phyloP scores from a whole-genome alignment of 495 filamentous ascomycete genomes.

The Hapsidospora chrysogenum region DNA sequence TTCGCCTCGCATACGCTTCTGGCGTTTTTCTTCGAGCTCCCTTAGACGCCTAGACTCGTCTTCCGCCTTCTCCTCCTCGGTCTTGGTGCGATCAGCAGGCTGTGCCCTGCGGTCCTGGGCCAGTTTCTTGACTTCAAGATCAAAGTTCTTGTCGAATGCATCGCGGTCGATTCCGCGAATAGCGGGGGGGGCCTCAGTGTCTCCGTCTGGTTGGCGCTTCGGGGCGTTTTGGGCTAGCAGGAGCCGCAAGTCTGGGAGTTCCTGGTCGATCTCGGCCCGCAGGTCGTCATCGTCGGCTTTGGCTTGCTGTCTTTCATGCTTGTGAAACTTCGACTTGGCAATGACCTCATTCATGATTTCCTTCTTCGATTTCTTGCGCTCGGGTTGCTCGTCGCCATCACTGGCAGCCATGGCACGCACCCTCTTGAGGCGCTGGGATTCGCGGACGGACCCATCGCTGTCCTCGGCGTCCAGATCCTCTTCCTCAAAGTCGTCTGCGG shows the following conservation, averaged over 20 bases:
- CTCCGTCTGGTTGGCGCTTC: slow-evolving; percentile 9
- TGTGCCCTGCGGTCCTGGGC: slow-evolving; percentile 65
- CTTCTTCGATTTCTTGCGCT: slow-evolving; percentile 78
- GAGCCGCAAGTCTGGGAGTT: slow-evolving; percentile 60
- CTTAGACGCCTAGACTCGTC: slow-evolving; percentile 60
- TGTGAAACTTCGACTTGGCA: slow-evolving; percentile 89
- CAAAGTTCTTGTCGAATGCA: slow-evolving; percentile 65
- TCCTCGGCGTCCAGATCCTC: slow-evolving; percentile 43
- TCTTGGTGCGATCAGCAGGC: slow-evolving; percentile 78
- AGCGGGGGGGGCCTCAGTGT: slow-evolving; percentile 44
- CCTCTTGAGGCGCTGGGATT: slow-evolving; percentile 41
- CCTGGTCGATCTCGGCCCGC: slow-evolving; percentile 35
- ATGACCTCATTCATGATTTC: slow-evolving; percentile 98
- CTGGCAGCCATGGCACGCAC: slow-evolving; percentile 23
- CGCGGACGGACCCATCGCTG: slow-evolving; percentile 28
- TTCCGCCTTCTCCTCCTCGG: slow-evolving; percentile 68
- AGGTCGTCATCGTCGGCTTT: slow-evolving; percentile 93
- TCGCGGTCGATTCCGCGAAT: slow-evolving; percentile 43
- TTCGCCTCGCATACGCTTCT: slow-evolving; percentile 59
- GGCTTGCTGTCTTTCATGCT: slow-evolving; percentile 75
- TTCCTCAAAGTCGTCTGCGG: slow-evolving; percentile 58
- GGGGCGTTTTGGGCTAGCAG: slow-evolving; percentile 29
- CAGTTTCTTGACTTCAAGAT: slow-evolving; percentile 63
- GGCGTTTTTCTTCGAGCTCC: slow-evolving; percentile 61
- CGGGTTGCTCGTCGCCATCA: slow-evolving; percentile 36